These are phyloP conservation scores for Zygoascus tannicola DNA, from an alignment of 805 yeast species.

Conservation along the genomic window DNA sequence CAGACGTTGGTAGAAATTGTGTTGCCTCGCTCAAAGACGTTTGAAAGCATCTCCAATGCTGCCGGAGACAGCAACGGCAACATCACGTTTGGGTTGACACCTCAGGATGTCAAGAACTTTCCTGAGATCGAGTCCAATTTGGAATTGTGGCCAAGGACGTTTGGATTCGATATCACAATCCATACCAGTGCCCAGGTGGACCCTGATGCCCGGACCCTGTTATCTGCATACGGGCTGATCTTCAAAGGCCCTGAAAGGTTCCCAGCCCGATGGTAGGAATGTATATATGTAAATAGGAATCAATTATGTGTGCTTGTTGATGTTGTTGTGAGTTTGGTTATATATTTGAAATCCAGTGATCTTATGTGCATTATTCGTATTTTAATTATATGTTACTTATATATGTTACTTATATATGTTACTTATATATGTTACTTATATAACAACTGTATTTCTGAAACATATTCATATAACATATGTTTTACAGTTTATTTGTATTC, in stretches of 20 bases:
- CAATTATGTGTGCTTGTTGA: too few species aligned
- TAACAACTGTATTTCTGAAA: too few species aligned
- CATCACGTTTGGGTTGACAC: conserved; percentile 71
- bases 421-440: too few species aligned
- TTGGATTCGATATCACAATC: conserved; percentile 76
- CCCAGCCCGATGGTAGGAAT: conserved; percentile 21
- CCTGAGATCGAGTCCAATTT: conserved; percentile 90
- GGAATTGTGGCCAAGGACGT: conserved; percentile 80
- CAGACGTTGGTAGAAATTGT: conserved; percentile 85
- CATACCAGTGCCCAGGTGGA: conserved; percentile 88
- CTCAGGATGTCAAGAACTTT: conserved; percentile 69
- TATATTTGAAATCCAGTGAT: too few species aligned
- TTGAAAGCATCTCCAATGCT: conserved; percentile 62
- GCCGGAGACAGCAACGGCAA: conserved; percentile 84
- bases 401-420: too few species aligned
- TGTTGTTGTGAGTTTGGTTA: too few species aligned
- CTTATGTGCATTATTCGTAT: too few species aligned
- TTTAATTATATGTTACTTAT: too few species aligned
- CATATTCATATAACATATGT: too few species aligned
- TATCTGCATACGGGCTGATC: conserved; percentile 77
- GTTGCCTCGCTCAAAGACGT: conserved; percentile 85
- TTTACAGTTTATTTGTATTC: too few species aligned
- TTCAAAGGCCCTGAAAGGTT: conserved; percentile 47
- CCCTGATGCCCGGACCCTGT: conserved; percentile 74
- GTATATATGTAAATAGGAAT: too few species aligned